Evolutionary conservation across 176 grass and related monocot genomes (phyloP), one percentile per base, ranked within the genome.

Genomic region (Elaeis guineensis): DNA sequence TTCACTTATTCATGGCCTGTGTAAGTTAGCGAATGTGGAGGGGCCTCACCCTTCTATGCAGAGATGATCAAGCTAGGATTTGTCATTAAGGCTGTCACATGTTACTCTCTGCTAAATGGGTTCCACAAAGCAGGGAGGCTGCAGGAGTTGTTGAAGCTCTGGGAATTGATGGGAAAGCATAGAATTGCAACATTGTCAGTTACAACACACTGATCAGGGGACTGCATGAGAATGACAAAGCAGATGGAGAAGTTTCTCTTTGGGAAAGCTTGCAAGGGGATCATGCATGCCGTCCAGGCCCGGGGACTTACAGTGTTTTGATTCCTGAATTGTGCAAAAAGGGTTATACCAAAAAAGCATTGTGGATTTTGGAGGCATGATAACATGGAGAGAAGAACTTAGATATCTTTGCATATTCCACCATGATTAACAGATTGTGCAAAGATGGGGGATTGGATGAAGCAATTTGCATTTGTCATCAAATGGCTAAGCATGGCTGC

Each of bases 271-370:
- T 92, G 72, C 72, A 83, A 32, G 80, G 76, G 66, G 79, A 81
- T 52, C 49, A 61, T 51, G 58, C 54, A 4, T 85, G 65, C 63
- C 80, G 7, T 21, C 76, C 84, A 49, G 87, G 86, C 76, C 67
- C 72, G 53, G 67, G 78, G 18, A 92, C 87, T 73, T 85, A 85
- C 78, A 84, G 87, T 58, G 76, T 83, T 65, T 21, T 92, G 65
- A 83, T 92, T 61, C 87, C 85, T 83, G 87, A 87, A n/a, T 67
- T 89, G 54, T 92, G 87, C 17, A 63, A 86, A 66, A 92, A 98
- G 78, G 84, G 81, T 4, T 83, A 79, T 72, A 70, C 64, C 85
- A 77, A 69, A 58, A 92, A 71, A 59, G 87, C 87, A 76, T 80
- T 98, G 70, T 17, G 52, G 74, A 77, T 81, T 19, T 66, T 92